These are phyloP conservation scores for Saccharum officinarum DNA, from an alignment of 176 grass and related monocot species.

Conservation along the genomic window DNA sequence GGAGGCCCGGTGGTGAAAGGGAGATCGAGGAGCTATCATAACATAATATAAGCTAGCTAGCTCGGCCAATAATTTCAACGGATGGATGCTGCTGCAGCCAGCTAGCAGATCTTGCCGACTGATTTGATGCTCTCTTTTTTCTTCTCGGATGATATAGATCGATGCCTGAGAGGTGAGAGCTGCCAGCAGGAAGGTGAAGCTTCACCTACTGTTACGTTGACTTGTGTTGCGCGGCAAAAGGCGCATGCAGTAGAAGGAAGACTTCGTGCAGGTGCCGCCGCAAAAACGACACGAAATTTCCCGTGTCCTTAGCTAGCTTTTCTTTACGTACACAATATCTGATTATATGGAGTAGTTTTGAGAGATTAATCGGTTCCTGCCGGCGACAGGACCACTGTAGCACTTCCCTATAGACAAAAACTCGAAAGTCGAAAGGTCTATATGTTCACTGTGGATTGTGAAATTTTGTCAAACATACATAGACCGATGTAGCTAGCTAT, in stretches of 20 bases:
- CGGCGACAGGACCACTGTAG: not conserved
- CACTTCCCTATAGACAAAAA: not conserved
- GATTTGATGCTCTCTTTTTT: slow-evolving; percentile 13
- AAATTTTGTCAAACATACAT: no score
- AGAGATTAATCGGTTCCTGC: not conserved
- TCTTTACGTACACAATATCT: not conserved
- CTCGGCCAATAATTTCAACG: slow-evolving; percentile 18
- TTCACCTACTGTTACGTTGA: slow-evolving; percentile 42
- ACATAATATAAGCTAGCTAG: not conserved
- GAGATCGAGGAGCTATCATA: not conserved
- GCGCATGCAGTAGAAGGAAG: not conserved
- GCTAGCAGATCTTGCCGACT: slow-evolving; percentile 18
- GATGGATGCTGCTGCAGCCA: not conserved
- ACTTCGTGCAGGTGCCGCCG: no score
- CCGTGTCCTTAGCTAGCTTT: not conserved
- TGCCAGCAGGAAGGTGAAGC: slow-evolving; percentile 8
- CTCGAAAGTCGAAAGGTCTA: not conserved
- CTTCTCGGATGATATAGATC: not conserved
- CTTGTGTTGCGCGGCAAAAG: not conserved
- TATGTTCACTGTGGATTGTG: no score
- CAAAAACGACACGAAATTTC: not conserved
- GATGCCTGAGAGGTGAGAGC: no score
- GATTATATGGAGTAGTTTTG: not conserved
- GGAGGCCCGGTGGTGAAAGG: not conserved
- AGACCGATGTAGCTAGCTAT: no score